Base-by-base conservation (phyloP, 2,329 filamentous ascomycete genomes). In the Elsinoe necatrix region DNA sequence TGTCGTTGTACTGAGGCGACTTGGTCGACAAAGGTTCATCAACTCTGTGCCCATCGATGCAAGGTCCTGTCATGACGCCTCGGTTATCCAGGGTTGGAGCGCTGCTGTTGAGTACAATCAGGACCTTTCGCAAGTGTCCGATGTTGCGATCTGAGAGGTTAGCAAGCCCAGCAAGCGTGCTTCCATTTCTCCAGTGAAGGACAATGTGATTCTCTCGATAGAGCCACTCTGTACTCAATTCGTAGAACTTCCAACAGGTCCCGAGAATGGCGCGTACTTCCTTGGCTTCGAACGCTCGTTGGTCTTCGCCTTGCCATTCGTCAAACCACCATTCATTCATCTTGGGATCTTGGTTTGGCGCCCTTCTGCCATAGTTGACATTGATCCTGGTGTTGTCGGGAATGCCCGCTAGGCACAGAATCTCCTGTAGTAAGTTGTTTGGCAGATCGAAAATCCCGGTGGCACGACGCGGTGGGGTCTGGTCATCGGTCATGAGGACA, bases 291-390 rank as follows among this genome's bases (percentile, higher is more conserved):
- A 20, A 45, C 6, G 41, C 41, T n/a, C 41, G 11, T 45, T 45
- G 20, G 23, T 50, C 45, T 25, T 50, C 25, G 9, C 21, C 25
- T 34, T 18, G 12, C n/a, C 45, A 34, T 31, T 50, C 25, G 39
- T 25, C n/a, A 16, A 50, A 50, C 45, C 45, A 50, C 45, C 45
- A 50, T n/a, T 50, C 45, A 12, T 50, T 25, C 45, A 34, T 50
- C 8, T 31, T 18, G 16, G 16, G 23, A 9, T 20, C 25, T 31
- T 9, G 25, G n/a, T 34, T 18, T 12, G 25, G 41, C 8, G 25
- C 5, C 11, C 14, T 31, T 11, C 25, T 50, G 25, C 45, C 45
- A 16, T 50, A 50, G 25, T 50, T 50, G 45, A 50, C 9, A 16
- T 50, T 50, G 45, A 50, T 50, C 27, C 45, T 50, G 27, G 27